Evolutionary conservation across 2,329 filamentous ascomycete species (phyloP).

Genomic region (Aspergillus puulaauensis): DNA sequence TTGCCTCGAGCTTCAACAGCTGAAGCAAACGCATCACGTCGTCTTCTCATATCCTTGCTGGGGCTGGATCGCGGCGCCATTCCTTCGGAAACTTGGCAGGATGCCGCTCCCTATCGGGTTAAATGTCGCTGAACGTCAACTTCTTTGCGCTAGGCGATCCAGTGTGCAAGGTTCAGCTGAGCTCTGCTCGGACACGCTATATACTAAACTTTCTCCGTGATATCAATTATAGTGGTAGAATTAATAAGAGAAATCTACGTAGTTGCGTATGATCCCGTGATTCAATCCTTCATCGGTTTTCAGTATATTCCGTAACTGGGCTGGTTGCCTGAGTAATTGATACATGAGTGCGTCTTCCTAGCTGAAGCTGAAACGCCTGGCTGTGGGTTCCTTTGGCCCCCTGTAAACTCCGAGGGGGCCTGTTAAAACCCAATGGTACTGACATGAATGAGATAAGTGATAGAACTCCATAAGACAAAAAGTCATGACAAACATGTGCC

Average conservation of each 20-base stretch:
- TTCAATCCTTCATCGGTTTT: not conserved
- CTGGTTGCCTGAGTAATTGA: not conserved
- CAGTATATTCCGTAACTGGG: not conserved
- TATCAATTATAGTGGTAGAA: not conserved
- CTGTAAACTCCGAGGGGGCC: not conserved
- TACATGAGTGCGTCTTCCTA: not conserved
- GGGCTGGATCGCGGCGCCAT: not conserved
- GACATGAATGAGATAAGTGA: not conserved
- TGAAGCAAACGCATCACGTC: not conserved
- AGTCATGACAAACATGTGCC: not conserved
- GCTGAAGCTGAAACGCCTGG: not conserved
- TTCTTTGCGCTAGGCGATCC: not conserved
- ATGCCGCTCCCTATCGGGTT: not conserved
- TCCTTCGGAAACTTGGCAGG: slow-evolving; percentile 2
- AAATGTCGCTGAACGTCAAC: not conserved
- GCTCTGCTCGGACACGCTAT: not conserved
- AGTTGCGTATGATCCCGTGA: not conserved
- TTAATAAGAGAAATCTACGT: not conserved
- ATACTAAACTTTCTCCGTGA: not conserved
- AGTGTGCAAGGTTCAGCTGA: not conserved
- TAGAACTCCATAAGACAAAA: not conserved
- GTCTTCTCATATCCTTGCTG: not conserved
- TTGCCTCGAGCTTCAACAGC: not conserved
- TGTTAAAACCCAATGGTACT: not conserved
- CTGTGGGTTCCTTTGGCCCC: not conserved